Percentiles rank a stretch among this genome's conserved stretches.
These are phyloP conservation scores for Wilhelminamyces savonicus DNA, from an alignment of 805 yeast genomes.

Conservation along the genomic window DNA sequence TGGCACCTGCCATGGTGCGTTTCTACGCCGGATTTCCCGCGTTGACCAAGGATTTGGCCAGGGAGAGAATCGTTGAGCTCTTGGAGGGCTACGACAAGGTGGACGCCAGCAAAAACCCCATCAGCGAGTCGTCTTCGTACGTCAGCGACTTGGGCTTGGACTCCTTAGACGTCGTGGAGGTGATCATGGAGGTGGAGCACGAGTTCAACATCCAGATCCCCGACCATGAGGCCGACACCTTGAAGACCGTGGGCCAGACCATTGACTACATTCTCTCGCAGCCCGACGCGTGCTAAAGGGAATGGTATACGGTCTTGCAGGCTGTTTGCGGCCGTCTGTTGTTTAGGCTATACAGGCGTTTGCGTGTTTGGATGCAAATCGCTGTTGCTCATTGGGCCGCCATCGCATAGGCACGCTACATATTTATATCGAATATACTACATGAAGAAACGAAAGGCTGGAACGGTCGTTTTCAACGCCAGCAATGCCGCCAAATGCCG, in stretches of 20 bases:
- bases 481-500: too few species aligned
- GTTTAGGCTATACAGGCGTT: too few species aligned
- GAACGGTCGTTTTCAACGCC: too few species aligned
- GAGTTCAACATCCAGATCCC: constrained; percentile 44
- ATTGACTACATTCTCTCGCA: constrained; percentile 37
- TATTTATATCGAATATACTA: too few species aligned
- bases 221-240: constrained; percentile 39
- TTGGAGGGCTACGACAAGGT: constrained; percentile 61
- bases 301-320: not conserved
- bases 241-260: constrained; percentile 42
- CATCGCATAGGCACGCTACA: too few species aligned
- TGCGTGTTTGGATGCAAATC: too few species aligned
- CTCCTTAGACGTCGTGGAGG: constrained; percentile 42
- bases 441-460: too few species aligned
- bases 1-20: constrained; percentile 9
- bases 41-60: constrained; percentile 55
- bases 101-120: constrained; percentile 27
- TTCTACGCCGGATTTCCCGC: constrained; percentile 54
- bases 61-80: constrained; percentile 56
- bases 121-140: constrained; percentile 30
- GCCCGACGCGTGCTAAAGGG: constrained; percentile 32
- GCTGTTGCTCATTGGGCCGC: too few species aligned
- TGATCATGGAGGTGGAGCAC: constrained; percentile 42
- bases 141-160: constrained; percentile 40
- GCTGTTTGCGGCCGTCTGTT: too few species aligned